Base-by-base conservation (phyloP, 1,284 basidiomycete species). In the Boletus semigastroideus region DNA sequence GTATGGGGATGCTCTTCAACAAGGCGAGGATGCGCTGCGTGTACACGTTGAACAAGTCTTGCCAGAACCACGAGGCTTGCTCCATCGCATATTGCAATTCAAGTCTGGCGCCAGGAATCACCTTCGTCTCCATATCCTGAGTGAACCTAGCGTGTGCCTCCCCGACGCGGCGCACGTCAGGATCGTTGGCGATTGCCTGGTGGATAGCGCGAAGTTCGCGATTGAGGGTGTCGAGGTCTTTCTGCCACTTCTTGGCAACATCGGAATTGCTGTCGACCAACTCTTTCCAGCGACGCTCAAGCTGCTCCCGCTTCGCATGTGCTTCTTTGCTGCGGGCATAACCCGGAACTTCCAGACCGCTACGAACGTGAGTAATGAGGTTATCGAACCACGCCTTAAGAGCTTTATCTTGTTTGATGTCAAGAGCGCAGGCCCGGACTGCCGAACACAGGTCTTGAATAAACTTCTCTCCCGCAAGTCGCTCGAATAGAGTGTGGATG, bases 61-160 rank as follows among this genome's bases (percentile, higher is more conserved):
- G 78, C 83, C 83, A 87, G 69, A 88, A 78, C 86, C 86, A 87
- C 1, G 80, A 77, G 4, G 78, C 77, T 42, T 82, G 76, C 43
- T 84, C 82, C 58, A 82, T 62, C 3, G 76, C 74, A 11, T 75
- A 72, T 58, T 83, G 75, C 42, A 83, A 49, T 13, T 77, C 77
- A 0, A 66, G 53, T 38, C 49, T 41, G 1, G 52, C 56, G 0
- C 74, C 69, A 0, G 71, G 69, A 20, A 74, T 71, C 8, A 76
- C 56, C 16, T 79, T 60, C n/a, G 67, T 59, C 58, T 80, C 76
- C 16, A 84, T 41, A 42, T 82, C 80, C 6, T 62, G 55, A 1
- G 71, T 74, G 13, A 87, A 69, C 54, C 72, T 72, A 0, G 64
- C 55, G 50, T 83, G 81, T 1, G 82, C 79, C 17, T 71, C 65